Evolutionary conservation across 2,329 filamentous ascomycete species (phyloP), one percentile per base, ranked within the genome.

Genomic region (Penicillium sp.): DNA sequence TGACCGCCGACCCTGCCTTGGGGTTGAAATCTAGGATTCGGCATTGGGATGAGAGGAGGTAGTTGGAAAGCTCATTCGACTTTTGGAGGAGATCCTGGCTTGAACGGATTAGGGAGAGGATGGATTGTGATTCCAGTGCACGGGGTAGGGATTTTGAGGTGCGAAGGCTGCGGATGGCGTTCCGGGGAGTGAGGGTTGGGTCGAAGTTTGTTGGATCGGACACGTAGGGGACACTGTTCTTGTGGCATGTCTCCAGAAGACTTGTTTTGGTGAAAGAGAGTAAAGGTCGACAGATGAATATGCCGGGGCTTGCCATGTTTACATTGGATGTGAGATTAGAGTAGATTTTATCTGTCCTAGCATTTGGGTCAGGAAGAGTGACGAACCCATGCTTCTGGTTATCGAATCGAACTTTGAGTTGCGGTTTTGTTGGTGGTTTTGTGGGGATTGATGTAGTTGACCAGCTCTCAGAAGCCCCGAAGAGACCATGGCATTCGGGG

Each of bases 171-270:
- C 93, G 85, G 38, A 97, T 80, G 0, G 93, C 87, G 68, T 99
- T 99, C 38, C 94, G 85, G 44, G 82, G 76, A 0, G 94, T 96
- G 58, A 96, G 76, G 0, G 87, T 91, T 9, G 80, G 82, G 67
- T 97, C 89, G 17, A 80, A 74, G 69, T 99, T 99, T 1, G 93
- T 97, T 42, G 80, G 77, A 71, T 99, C 94, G 70, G 94, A 90
- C 61, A 91, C 90, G 89, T 91, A 97, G 0, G 78, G 76, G 10
- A 96, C 77, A 0, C 80, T 75, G 62, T 87, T 82, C n/a, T 82
- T 79, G 60, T 87, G 73, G 68, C 93, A 97, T 86, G 90, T 61
- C 68, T 81, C 52, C 39, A 74, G 33, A 27, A 97, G 80, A 36
- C 87, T 80, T 50, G 85, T 81, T 75, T 97, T 96, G 59, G 82